phyloP scores from a whole-genome alignment of 345 rosid species.

The Lepidium didymum region DNA sequence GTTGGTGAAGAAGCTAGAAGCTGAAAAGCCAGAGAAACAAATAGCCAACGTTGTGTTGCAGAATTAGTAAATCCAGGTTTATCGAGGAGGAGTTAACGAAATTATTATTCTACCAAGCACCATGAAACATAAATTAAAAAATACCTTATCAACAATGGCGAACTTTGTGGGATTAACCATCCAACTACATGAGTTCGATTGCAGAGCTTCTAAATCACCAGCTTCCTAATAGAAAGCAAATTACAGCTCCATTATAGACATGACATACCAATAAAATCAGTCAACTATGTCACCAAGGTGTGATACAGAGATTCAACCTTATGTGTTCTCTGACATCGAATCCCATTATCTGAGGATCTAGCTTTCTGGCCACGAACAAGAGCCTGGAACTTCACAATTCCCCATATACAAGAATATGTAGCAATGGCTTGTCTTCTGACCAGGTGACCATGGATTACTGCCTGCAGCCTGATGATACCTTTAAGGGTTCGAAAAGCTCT shows the following conservation, averaged over 20 bases:
- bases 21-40: conserved; percentile 34
- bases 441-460: conserved; percentile 70
- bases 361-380: conserved; percentile 54
- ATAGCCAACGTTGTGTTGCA: not conserved
- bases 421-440: conserved; percentile 87
- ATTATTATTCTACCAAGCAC: not conserved
- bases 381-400: conserved; percentile 66
- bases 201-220: conserved; percentile 25
- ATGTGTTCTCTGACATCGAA: conserved; percentile 29
- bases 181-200: conserved; percentile 9
- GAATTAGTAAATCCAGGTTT: not conserved
- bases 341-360: conserved; percentile 36
- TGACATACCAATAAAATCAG: not conserved
- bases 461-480: conserved; percentile 74
- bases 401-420: conserved; percentile 52
- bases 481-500: conserved; percentile 54
- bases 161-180: conserved; percentile 34
- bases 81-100: not conserved
- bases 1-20: conserved; percentile 49
- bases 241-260: not conserved
- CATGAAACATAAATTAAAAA: not conserved
- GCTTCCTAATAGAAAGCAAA: conserved; percentile 34
- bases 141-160: conserved; percentile 48
- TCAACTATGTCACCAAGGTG: not conserved
- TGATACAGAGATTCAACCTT: conserved; percentile 4